phyloP scores from a whole-genome alignment of 495 filamentous ascomycete genomes.

The Aspergillus ostianus region DNA sequence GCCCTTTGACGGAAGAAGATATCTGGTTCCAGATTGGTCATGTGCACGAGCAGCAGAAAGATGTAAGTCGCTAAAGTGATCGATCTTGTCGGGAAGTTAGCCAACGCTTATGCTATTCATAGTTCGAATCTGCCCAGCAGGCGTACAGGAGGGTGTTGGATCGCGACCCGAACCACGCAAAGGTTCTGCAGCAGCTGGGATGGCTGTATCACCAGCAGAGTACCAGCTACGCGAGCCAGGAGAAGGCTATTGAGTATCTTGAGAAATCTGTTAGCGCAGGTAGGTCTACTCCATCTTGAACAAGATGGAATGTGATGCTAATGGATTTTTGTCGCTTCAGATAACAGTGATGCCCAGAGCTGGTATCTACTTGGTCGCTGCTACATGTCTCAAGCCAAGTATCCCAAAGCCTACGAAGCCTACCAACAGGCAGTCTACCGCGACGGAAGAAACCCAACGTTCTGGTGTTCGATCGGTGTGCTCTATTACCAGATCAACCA shows the following conservation, averaged over 20 bases:
- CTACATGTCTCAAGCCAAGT: constrained; percentile 99
- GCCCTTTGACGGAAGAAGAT: constrained; percentile 93
- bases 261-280: constrained; percentile 96
- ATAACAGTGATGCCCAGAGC: constrained; percentile 92
- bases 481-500: constrained; percentile 99
- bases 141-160: constrained; percentile 94
- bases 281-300: constrained; percentile 43
- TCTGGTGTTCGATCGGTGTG: constrained; percentile 99
- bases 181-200: constrained; percentile 95
- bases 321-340: constrained; percentile 37
- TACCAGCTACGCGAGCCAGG: constrained; percentile 81
- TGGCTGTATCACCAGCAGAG: constrained; percentile 98
- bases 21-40: constrained; percentile 99
- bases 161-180: constrained; percentile 92
- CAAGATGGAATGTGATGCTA: not conserved
- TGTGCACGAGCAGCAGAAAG: constrained; percentile 98
- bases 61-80: constrained; percentile 59
- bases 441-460: constrained; percentile 96
- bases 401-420: constrained; percentile 97
- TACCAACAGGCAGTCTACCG: constrained; percentile 99
- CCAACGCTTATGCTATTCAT: constrained; percentile 25
- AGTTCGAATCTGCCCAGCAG: constrained; percentile 90
- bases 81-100: not conserved
- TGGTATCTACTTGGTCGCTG: constrained; percentile 98
- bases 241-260: constrained; percentile 93